Percentiles rank a stretch among this genome's conserved stretches.
Evolutionary conservation across 805 yeast genomes (phyloP).

Genomic region (Ascoidea rubescens): DNA sequence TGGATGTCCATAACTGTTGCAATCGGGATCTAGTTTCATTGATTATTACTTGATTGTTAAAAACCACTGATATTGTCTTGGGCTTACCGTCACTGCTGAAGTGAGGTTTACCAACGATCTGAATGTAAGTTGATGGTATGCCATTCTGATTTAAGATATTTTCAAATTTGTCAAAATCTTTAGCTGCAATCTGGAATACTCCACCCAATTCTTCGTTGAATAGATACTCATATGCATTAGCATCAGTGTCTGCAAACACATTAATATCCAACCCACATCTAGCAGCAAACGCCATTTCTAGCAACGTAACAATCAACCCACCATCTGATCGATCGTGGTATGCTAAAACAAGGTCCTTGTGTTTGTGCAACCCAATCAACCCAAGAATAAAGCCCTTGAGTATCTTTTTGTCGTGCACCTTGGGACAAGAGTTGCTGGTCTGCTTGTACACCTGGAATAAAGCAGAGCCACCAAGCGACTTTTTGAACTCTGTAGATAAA

Average conservation of each 20-base stretch:
- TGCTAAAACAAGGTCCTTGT: conserved; percentile 50
- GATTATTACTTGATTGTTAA: background rate
- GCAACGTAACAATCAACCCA: conserved; percentile 72
- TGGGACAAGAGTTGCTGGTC: conserved; percentile 74
- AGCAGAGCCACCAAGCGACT: conserved; percentile 85
- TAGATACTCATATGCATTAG: conserved; percentile 38
- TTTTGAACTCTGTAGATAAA: conserved; percentile 40
- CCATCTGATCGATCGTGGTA: conserved; percentile 97
- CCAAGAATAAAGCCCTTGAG: conserved; percentile 63
- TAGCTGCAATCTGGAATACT: conserved; percentile 68
- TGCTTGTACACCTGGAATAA: conserved; percentile 86
- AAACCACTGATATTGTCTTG: background rate
- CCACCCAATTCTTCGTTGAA: conserved; percentile 95
- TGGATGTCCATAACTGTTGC: conserved; percentile 76
- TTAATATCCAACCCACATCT: conserved; percentile 66
- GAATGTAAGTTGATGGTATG: conserved; percentile 37
- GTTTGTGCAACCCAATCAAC: conserved; percentile 56
- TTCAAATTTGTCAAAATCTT: conserved; percentile 40
- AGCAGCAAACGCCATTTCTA: conserved; percentile 96
- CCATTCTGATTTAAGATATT: conserved; percentile 43
- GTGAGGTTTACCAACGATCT: conserved; percentile 58
- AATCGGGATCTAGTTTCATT: conserved; percentile 23
- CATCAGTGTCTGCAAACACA: conserved; percentile 21
- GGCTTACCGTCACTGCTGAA: conserved; percentile 15
- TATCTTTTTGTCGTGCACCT: conserved; percentile 52